Conservation (phyloP, 2,329 filamentous ascomycete genomes). For the Blastomyces silverae region DNA sequence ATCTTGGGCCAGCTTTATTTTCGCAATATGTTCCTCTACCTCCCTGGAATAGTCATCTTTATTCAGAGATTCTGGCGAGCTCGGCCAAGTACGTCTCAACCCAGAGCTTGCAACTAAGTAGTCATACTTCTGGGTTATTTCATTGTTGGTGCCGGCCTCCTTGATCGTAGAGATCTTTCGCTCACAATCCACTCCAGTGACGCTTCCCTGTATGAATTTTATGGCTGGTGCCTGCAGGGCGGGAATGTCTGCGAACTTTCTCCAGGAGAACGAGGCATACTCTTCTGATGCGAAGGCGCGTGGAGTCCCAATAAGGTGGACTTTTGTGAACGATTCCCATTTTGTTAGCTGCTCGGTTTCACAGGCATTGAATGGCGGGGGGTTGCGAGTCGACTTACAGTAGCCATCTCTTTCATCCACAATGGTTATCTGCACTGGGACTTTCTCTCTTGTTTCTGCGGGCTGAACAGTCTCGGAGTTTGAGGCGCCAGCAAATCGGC, state of each 20-base stretch:
- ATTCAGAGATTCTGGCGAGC: conserved; percentile 60
- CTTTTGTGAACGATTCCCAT: conserved; percentile 43
- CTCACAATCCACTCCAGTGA: conserved; percentile 54
- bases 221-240: conserved; percentile 59
- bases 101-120: conserved; percentile 69
- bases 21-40: conserved; percentile 53
- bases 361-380: conserved; percentile 10
- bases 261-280: conserved; percentile 64
- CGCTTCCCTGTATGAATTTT: conserved; percentile 58
- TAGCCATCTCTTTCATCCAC: conserved; percentile 70
- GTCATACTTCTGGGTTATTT: conserved; percentile 52
- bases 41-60: conserved; percentile 59
- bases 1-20: conserved; percentile 47
- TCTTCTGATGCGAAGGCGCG: conserved; percentile 59
- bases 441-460: conserved; percentile 31
- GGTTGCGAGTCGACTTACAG: conserved; percentile 48
- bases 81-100: conserved; percentile 62
- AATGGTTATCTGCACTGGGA: conserved; percentile 60
- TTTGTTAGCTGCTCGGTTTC: conserved; percentile 8
- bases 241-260: conserved; percentile 59
- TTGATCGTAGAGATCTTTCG: conserved; percentile 55
- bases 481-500: conserved; percentile 35
- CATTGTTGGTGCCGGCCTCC: conserved; percentile 42
- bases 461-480: conserved; percentile 18
- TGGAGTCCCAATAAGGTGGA: conserved; percentile 69